Conservation (phyloP, 768 basidiomycete genomes). For the Amanita rimosa region DNA sequence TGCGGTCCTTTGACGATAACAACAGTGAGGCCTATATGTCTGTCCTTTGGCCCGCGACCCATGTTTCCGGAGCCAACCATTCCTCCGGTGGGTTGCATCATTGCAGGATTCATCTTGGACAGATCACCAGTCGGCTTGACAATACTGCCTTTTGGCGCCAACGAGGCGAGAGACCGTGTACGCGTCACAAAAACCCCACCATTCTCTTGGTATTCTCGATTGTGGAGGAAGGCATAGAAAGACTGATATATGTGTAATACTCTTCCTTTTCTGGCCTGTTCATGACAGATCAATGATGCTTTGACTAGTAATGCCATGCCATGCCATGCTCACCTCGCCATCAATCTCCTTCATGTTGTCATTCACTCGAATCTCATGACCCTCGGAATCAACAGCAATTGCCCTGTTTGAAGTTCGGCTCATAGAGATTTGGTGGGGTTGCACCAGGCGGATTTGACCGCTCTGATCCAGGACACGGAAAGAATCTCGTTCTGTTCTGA, state of each 20-base stretch:
- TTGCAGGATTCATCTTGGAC: slow-evolving; percentile 84
- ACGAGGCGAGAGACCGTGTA: slow-evolving; percentile 67
- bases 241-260: slow-evolving; percentile 93
- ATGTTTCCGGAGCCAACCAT: slow-evolving; percentile 74
- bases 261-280: slow-evolving; percentile 72
- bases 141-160: slow-evolving; percentile 77
- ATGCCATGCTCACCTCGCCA: slow-evolving; percentile 55
- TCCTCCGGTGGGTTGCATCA: slow-evolving; percentile 53
- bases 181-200: slow-evolving; percentile 93
- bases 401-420: slow-evolving; percentile 71
- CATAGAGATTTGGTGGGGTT: slow-evolving; percentile 93
- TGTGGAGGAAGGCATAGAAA: slow-evolving; percentile 88
- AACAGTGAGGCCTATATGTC: slow-evolving; percentile 72
- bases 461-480: slow-evolving; percentile 96
- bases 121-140: slow-evolving; percentile 61
- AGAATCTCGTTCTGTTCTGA: slow-evolving; percentile 91
- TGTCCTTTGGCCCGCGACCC: slow-evolving; percentile 71
- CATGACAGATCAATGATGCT: slow-evolving; percentile 6
- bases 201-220: slow-evolving; percentile 83
- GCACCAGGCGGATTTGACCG: slow-evolving; percentile 78
- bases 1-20: slow-evolving; percentile 76
- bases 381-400: slow-evolving; percentile 84
- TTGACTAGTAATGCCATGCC: neutral
- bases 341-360: slow-evolving; percentile 92
- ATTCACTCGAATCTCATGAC: slow-evolving; percentile 74